phyloP scores from a whole-genome alignment of 2,329 filamentous ascomycete species.

The Basipetospora chlamydospora region DNA sequence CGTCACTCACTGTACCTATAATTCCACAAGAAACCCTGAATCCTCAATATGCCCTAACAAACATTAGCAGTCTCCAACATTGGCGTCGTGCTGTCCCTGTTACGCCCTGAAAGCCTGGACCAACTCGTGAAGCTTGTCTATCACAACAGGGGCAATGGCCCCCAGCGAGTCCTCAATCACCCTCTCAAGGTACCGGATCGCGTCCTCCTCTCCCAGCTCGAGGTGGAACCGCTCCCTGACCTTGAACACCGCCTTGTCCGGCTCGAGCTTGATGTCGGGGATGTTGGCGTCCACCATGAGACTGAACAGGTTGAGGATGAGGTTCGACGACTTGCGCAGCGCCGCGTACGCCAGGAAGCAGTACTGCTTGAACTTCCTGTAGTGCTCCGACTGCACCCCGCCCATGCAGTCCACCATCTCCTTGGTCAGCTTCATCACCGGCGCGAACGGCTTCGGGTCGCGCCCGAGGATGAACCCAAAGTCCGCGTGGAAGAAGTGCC shows the following conservation, averaged over 20 bases:
- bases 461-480: conserved; percentile 96
- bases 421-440: conserved; percentile 89
- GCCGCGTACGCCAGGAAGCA: conserved; percentile 92
- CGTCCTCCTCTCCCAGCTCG: conserved; percentile 83
- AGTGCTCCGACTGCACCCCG: conserved; percentile 65
- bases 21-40: no score
- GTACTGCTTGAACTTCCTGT: conserved; percentile 83
- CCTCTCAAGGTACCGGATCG: conserved; percentile 72
- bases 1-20: no score
- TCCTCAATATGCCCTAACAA: not conserved
- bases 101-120: conserved; percentile 81
- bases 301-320: conserved; percentile 90
- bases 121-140: conserved; percentile 87
- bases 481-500: conserved; percentile 95
- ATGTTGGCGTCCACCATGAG: conserved; percentile 98
- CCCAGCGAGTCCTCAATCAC: conserved; percentile 85
- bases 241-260: conserved; percentile 87
- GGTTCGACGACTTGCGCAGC: conserved; percentile 72
- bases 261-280: conserved; percentile 82
- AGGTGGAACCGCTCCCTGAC: conserved; percentile 90
- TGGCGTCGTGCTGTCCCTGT: no score
- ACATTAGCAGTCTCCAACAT: no score
- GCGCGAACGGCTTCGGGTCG: conserved; percentile 93
- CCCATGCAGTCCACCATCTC: conserved; percentile 99
- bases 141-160: conserved; percentile 81